These are phyloP conservation scores for Mycosarcoma maydis DNA, from an alignment of 1,284 basidiomycete species.

Conservation along the genomic window DNA sequence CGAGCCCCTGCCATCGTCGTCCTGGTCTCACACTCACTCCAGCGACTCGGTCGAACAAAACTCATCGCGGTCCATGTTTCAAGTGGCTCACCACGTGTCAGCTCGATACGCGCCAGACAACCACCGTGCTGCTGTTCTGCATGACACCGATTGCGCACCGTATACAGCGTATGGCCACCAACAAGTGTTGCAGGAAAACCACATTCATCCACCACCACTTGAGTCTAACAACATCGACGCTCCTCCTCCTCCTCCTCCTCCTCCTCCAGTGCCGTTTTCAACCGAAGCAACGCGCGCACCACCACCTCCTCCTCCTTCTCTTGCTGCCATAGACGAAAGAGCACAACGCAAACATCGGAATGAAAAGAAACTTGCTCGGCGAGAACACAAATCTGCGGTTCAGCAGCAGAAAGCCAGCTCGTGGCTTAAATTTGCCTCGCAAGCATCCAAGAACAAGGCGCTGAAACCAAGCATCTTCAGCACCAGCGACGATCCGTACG, in stretches of 20 bases:
- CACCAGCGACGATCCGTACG: constrained; percentile 91
- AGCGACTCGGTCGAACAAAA: no score
- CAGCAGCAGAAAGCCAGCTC: constrained; percentile 86
- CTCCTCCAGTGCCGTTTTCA: constrained; percentile 2
- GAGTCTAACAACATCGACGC: no score
- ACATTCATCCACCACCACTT: no score
- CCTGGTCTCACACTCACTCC: no score
- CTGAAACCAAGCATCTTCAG: constrained; percentile 81
- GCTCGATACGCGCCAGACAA: constrained; percentile 76
- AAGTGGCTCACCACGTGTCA: constrained; percentile 88
- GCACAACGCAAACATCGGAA: constrained; percentile 79
- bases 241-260: constrained; percentile 15
- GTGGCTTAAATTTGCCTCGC: constrained; percentile 97
- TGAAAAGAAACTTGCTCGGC: constrained; percentile 89
- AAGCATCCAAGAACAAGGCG: constrained; percentile 76
- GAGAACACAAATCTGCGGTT: constrained; percentile 87
- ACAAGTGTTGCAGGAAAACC: constrained; percentile 82
- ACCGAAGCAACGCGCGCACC: constrained; percentile 68
- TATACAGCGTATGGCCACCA: constrained; percentile 95
- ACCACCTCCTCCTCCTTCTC: constrained; percentile 69
- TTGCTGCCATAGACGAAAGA: constrained; percentile 39
- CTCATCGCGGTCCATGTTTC: constrained; percentile 2
- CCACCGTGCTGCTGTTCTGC: constrained; percentile 57
- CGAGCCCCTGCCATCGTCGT: no score
- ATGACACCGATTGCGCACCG: constrained; percentile 84